Evolutionary conservation across 2,329 filamentous ascomycete genomes (phyloP).

Genomic region (Nemania abortiva): DNA sequence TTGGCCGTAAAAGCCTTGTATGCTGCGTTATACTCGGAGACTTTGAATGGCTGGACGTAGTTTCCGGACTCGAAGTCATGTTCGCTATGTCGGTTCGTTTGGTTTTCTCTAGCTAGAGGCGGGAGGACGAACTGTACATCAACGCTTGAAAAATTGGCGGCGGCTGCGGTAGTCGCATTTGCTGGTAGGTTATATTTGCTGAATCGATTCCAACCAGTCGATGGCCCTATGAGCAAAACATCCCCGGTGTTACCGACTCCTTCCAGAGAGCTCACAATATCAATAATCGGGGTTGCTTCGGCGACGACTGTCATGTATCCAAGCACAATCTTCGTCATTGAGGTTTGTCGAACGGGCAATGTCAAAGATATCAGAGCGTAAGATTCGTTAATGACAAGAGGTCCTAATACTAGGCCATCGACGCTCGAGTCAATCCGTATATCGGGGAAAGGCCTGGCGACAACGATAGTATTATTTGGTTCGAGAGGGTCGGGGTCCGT

Average conservation of each 20-base stretch:
- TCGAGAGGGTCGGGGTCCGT: constrained; percentile 56
- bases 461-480: constrained; percentile 57
- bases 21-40: constrained; percentile 73
- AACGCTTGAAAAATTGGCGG: constrained; percentile 56
- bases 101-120: constrained; percentile 57
- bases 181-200: constrained; percentile 58
- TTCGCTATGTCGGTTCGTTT: constrained; percentile 62
- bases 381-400: constrained; percentile 76
- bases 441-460: constrained; percentile 63
- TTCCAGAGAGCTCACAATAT: constrained; percentile 72
- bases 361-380: constrained; percentile 86
- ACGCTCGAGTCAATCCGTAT: constrained; percentile 63
- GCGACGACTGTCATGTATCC: constrained; percentile 88
- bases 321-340: constrained; percentile 71
- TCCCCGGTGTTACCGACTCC: constrained; percentile 78
- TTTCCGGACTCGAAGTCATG: constrained; percentile 58
- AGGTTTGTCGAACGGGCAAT: constrained; percentile 79
- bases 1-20: constrained; percentile 68
- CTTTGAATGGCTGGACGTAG: constrained; percentile 66
- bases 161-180: constrained; percentile 58
- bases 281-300: constrained; percentile 72
- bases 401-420: constrained; percentile 78
- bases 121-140: constrained; percentile 72
- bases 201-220: constrained; percentile 74
- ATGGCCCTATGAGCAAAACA: constrained; percentile 77